A percentile compares a stretch with the other conserved stretches of the same genome.
phyloP scores from a whole-genome alignment of 2,329 filamentous ascomycete species.

The Sarocladium brachiariae region DNA sequence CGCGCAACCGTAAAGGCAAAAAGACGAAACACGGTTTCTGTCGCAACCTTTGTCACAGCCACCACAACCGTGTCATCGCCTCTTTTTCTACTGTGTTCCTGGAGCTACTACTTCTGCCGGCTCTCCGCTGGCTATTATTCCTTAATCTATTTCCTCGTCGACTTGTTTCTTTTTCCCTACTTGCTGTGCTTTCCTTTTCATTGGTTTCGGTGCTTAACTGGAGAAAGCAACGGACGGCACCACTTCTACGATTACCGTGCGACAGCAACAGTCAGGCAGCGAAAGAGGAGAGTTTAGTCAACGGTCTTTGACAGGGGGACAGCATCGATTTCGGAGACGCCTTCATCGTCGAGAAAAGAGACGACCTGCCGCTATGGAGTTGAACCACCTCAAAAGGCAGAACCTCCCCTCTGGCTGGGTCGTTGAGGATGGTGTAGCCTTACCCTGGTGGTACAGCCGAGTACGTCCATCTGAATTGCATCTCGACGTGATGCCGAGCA shows the following conservation, averaged over 20 bases:
- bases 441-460: conserved; percentile 21
- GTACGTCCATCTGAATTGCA: conserved; percentile 12
- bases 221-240: too few relatives aligned
- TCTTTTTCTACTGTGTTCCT: too few relatives aligned
- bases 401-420: conserved; percentile 20
- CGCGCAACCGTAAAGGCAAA: background rate
- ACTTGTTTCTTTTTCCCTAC: background rate
- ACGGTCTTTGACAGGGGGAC: too few relatives aligned
- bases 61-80: background rate
- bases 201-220: too few relatives aligned
- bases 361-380: background rate
- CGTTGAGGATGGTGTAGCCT: conserved; percentile 16
- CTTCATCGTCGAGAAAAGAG: background rate
- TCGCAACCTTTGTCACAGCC: conserved; percentile 1
- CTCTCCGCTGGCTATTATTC: background rate
- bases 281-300: too few relatives aligned
- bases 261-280: too few relatives aligned
- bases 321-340: too few relatives aligned
- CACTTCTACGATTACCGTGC: too few relatives aligned
- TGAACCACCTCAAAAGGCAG: conserved; percentile 4
- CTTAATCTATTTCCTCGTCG: background rate
- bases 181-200: too few relatives aligned
- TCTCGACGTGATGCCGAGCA: background rate
- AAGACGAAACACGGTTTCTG: background rate
- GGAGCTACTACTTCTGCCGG: background rate